Conservation (phyloP, 768 basidiomycete genomes). For the Tubosaeta sp. region DNA sequence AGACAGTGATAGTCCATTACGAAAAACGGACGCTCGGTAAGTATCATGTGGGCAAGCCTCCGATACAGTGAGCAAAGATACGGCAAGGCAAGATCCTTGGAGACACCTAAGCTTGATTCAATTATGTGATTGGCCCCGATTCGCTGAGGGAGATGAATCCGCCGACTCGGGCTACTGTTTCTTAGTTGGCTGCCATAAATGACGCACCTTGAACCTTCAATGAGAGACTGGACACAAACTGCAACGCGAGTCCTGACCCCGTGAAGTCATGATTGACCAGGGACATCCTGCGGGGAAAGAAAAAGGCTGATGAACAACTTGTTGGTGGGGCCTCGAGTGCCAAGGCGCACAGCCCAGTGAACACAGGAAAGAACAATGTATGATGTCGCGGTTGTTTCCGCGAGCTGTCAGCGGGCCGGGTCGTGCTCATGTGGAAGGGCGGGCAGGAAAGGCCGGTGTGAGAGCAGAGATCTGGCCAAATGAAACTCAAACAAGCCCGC, state of each 20-base stretch:
- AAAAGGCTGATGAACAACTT: not conserved
- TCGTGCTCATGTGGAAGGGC: constrained; percentile 6
- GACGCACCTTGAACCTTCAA: not conserved
- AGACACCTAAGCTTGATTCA: too few relatives aligned
- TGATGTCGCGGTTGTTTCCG: not conserved
- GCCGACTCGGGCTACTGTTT: not conserved
- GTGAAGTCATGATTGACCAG: not conserved
- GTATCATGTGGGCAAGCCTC: not conserved
- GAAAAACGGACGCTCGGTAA: not conserved
- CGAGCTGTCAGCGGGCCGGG: not conserved
- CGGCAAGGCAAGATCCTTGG: not conserved
- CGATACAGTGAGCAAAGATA: not conserved
- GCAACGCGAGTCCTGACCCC: too few relatives aligned
- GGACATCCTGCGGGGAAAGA: constrained; percentile 10
- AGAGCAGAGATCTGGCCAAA: constrained; percentile 20
- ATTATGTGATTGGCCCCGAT: not conserved
- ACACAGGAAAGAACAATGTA: not conserved
- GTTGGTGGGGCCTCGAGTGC: not conserved
- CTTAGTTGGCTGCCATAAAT: not conserved
- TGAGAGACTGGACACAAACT: not conserved
- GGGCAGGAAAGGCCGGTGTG: constrained; percentile 28
- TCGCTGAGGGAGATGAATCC: not conserved
- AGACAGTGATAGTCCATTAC: not conserved
- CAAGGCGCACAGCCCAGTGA: not conserved
- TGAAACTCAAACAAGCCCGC: constrained; percentile 29